Conservation (phyloP, 345 rosid species). For the Ceriops decandra region DNA sequence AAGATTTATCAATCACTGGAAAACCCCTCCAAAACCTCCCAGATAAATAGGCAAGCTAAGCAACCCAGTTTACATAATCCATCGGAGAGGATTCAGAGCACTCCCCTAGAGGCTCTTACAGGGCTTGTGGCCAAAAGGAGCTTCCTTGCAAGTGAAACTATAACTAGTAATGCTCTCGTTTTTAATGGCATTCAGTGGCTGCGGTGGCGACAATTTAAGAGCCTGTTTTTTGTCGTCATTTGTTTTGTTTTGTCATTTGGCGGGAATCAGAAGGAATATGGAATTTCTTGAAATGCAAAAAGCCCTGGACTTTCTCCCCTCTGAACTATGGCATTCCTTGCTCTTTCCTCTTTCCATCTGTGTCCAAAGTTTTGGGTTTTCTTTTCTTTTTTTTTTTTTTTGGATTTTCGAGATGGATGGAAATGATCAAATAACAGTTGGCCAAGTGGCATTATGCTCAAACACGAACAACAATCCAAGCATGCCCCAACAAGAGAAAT, state of each 20-base stretch:
- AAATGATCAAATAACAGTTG: slow-evolving; percentile 44
- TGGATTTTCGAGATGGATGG: slow-evolving; percentile 19
- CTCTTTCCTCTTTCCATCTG: neutral
- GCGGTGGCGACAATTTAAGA: slow-evolving; percentile 47
- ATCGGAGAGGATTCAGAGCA: slow-evolving; percentile 15
- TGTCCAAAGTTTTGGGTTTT: neutral
- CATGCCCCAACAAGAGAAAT: slow-evolving; percentile 50
- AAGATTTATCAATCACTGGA: slow-evolving; percentile 9
- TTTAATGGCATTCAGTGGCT: slow-evolving; percentile 38
- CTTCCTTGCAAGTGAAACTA: slow-evolving; percentile 14
- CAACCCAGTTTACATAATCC: slow-evolving; percentile 12
- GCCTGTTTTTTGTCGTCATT: slow-evolving; percentile 54
- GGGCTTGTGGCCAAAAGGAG: neutral
- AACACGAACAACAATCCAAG: slow-evolving; percentile 29
- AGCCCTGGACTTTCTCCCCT: slow-evolving; percentile 22
- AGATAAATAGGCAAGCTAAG: slow-evolving; percentile 24
- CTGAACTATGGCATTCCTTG: neutral
- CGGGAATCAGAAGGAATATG: slow-evolving; percentile 48
- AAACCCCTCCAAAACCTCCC: slow-evolving; percentile 21
- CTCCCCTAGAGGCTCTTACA: neutral
- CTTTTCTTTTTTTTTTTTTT: neutral
- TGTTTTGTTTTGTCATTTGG: slow-evolving; percentile 43
- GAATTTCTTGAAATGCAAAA: slow-evolving; percentile 55
- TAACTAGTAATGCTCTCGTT: slow-evolving; percentile 29
- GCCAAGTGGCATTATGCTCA: slow-evolving; percentile 40